Percentiles rank a stretch among this genome's conserved stretches.
Evolutionary conservation across 192 early-diverging fungal genomes (phyloP).

Genomic region (Rhizophagus prolifer): DNA sequence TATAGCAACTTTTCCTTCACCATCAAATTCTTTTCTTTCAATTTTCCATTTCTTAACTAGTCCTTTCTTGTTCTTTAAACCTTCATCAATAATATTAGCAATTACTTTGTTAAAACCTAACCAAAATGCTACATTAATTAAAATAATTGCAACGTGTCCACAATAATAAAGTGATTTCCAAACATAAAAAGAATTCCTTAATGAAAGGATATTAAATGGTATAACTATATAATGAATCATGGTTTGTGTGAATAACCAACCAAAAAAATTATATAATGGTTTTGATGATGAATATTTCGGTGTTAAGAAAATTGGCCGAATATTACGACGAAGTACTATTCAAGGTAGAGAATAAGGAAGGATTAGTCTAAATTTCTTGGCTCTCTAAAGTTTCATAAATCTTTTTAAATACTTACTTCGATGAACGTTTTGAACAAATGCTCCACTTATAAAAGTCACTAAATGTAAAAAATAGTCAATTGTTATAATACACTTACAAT

Average conservation of each 20-base stretch:
- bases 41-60: neutral
- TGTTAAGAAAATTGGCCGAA: conserved; percentile 61
- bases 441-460: conserved; percentile 64
- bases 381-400: too few species aligned
- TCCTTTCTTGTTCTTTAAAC: neutral
- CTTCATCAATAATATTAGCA: neutral
- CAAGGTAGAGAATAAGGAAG: neutral
- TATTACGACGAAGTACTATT: conserved; percentile 52
- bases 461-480: neutral
- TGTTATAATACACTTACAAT: conserved; percentile 48
- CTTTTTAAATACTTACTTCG: conserved; percentile 42
- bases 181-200: conserved; percentile 51
- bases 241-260: conserved; percentile 65
- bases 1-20: neutral
- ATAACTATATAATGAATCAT: conserved; percentile 67
- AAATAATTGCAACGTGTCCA: conserved; percentile 57
- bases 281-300: conserved; percentile 41
- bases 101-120: neutral
- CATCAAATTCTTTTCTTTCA: neutral
- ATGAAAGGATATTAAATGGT: conserved; percentile 68
- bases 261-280: conserved; percentile 66
- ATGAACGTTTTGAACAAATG: conserved; percentile 55
- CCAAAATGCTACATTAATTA: conserved; percentile 2
- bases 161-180: conserved; percentile 67
- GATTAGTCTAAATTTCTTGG: too few species aligned